Evolutionary conservation across 371 early-diverging fungal species (phyloP).

Genomic region (Chytridium lagenaria): DNA sequence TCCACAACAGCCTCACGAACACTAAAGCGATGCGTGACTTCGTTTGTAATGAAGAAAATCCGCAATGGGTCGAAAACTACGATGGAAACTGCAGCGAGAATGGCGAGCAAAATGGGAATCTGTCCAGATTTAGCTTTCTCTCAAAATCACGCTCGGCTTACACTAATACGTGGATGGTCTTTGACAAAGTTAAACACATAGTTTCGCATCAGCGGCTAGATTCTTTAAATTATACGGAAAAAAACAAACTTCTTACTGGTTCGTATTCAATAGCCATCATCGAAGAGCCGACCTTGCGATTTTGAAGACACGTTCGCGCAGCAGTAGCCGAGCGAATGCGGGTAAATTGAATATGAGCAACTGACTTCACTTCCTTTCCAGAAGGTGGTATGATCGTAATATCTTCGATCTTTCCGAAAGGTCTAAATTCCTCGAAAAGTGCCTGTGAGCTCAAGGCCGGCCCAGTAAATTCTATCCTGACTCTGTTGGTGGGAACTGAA

Average conservation of each 20-base stretch:
- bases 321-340: slow-evolving; percentile 80
- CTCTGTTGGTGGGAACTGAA: slow-evolving; percentile 69
- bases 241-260: slow-evolving; percentile 25
- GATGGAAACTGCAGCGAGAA: slow-evolving; percentile 79
- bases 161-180: slow-evolving; percentile 49
- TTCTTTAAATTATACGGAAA: not conserved
- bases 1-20: slow-evolving; percentile 36
- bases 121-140: too few relatives aligned
- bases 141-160: too few relatives aligned
- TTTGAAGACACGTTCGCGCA: slow-evolving; percentile 90
- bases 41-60: slow-evolving; percentile 82
- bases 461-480: slow-evolving; percentile 78
- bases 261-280: slow-evolving; percentile 77
- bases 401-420: slow-evolving; percentile 82
- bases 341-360: slow-evolving; percentile 79
- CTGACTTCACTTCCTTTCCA: slow-evolving; percentile 76
- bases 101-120: slow-evolving; percentile 72
- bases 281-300: slow-evolving; percentile 69
- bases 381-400: slow-evolving; percentile 66
- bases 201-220: slow-evolving; percentile 26
- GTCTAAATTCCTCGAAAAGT: slow-evolving; percentile 76
- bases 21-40: slow-evolving; percentile 79
- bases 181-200: slow-evolving; percentile 22
- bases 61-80: slow-evolving; percentile 92
- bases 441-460: slow-evolving; percentile 68